phyloP scores from a whole-genome alignment of 2,329 filamentous ascomycete genomes.

The Colletotrichum tropicicola region DNA sequence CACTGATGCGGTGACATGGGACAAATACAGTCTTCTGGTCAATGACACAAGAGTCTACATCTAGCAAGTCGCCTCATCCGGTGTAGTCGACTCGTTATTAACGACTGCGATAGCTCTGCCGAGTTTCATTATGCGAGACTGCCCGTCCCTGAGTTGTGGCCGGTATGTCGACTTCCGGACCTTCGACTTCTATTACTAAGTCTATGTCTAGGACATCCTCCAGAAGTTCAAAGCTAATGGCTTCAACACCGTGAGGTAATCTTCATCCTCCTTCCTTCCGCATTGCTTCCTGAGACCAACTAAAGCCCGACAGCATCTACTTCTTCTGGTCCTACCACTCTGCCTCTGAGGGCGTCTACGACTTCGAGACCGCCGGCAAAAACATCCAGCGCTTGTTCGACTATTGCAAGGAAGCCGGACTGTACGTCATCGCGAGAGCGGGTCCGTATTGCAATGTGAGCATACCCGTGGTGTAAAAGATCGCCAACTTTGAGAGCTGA shows the following conservation, averaged over 20 bases:
- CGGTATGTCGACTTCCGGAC: slow-evolving; percentile 48
- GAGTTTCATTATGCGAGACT: slow-evolving; percentile 75
- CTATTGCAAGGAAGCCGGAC: slow-evolving; percentile 75
- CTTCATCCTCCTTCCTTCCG: too few species aligned
- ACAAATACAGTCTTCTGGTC: slow-evolving; percentile 76
- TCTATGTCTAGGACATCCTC: slow-evolving; percentile 66
- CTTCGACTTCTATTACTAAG: not conserved
- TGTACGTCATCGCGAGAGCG: slow-evolving; percentile 78
- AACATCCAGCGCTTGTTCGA: slow-evolving; percentile 75
- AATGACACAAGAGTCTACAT: slow-evolving; percentile 54
- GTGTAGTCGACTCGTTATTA: slow-evolving; percentile 57
- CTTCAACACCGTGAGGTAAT: slow-evolving; percentile 78
- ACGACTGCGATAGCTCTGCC: slow-evolving; percentile 71
- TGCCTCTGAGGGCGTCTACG: slow-evolving; percentile 76
- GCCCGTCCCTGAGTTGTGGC: slow-evolving; percentile 58
- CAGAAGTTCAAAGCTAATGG: slow-evolving; percentile 86
- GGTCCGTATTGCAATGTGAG: slow-evolving; percentile 78
- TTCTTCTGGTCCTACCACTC: slow-evolving; percentile 82
- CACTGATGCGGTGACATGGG: slow-evolving; percentile 69
- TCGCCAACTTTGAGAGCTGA: too few species aligned
- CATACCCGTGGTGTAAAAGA: not conserved
- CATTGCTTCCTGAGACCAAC: not conserved
- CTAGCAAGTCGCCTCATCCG: not conserved
- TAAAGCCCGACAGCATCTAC: slow-evolving; percentile 66
- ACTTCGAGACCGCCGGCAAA: slow-evolving; percentile 57